Conservation (phyloP, 2,329 filamentous ascomycete genomes). For the Daldinia sp. region DNA sequence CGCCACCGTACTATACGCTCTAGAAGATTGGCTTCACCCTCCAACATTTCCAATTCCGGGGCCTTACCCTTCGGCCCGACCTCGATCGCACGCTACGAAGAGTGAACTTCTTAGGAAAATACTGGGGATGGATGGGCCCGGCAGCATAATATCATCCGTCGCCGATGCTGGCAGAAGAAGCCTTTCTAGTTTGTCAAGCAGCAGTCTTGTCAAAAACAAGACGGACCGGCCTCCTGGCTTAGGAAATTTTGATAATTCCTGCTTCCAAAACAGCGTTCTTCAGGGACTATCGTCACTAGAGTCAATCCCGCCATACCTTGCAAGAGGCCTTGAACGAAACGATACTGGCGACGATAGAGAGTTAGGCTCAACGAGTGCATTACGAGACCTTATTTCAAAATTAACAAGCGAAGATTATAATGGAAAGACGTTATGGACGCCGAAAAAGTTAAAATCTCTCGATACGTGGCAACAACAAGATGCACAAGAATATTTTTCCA, state of each 20-base stretch:
- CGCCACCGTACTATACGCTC: constrained; percentile 61
- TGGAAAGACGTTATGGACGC: constrained; percentile 83
- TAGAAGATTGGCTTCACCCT: constrained; percentile 64
- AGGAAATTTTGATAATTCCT: constrained; percentile 93
- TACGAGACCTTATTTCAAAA: constrained; percentile 73
- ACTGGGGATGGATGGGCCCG: constrained; percentile 63
- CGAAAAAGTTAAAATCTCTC: constrained; percentile 84
- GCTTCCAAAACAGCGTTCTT: constrained; percentile 96
- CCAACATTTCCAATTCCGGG: constrained; percentile 52
- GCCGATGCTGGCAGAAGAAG: constrained; percentile 66
- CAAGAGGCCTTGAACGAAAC: constrained; percentile 48
- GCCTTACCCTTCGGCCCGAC: constrained; percentile 48
- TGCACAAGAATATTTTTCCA: constrained; percentile 96
- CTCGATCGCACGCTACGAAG: constrained; percentile 64
- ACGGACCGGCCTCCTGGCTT: constrained; percentile 69
- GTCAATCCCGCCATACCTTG: constrained; percentile 73
- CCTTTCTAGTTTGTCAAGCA: constrained; percentile 60
- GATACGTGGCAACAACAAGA: constrained; percentile 97
- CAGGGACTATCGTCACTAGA: constrained; percentile 82
- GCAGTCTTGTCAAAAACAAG: constrained; percentile 51
- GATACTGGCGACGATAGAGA: constrained; percentile 42
- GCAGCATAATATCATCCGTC: constrained; percentile 64
- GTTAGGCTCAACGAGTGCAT: constrained; percentile 54
- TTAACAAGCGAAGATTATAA: constrained; percentile 76
- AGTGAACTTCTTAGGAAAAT: constrained; percentile 70